Evolutionary conservation across 129 eudicot genomes (phyloP).

Genomic region (Glebionis coronaria): DNA sequence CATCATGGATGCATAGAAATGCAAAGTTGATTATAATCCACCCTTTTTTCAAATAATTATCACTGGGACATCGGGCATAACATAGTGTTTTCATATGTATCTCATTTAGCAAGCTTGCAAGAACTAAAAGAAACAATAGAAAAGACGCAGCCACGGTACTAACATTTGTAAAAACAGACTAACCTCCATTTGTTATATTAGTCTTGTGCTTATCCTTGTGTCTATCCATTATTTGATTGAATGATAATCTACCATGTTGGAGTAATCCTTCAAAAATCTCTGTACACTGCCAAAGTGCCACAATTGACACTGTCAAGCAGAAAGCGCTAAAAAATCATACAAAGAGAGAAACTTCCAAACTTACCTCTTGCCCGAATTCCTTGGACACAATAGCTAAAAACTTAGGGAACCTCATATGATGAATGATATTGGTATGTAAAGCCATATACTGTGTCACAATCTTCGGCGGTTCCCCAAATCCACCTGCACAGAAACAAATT

Average conservation of each 20-base stretch:
- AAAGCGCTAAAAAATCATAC: neutral
- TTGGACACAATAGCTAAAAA: constrained; percentile 56
- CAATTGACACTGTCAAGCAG: constrained; percentile 12
- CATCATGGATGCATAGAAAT: too few relatives aligned
- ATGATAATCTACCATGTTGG: constrained; percentile 87
- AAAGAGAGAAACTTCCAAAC: constrained; percentile 14
- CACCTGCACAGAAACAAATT: constrained; percentile 44
- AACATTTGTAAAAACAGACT: neutral
- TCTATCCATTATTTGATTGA: constrained; percentile 67
- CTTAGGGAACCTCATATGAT: constrained; percentile 83
- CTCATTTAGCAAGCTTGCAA: too few relatives aligned
- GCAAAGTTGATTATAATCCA: too few relatives aligned
- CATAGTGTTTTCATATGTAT: too few relatives aligned
- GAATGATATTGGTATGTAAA: constrained; percentile 67
- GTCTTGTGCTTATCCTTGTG: constrained; percentile 40
- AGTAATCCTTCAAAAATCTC: constrained; percentile 72
- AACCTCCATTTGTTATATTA: constrained; percentile 32
- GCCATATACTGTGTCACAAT: constrained; percentile 74
- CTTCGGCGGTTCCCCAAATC: constrained; percentile 54
- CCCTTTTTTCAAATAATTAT: too few relatives aligned
- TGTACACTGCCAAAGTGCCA: constrained; percentile 41
- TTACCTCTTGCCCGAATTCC: constrained; percentile 72
- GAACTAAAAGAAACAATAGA: too few relatives aligned
- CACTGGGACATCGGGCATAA: too few relatives aligned
- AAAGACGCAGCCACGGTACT: too few relatives aligned